A percentile compares a stretch with the other conserved stretches of the same genome.
Conservation (phyloP, 768 basidiomycete species). For the Trametopsis cervina region DNA sequence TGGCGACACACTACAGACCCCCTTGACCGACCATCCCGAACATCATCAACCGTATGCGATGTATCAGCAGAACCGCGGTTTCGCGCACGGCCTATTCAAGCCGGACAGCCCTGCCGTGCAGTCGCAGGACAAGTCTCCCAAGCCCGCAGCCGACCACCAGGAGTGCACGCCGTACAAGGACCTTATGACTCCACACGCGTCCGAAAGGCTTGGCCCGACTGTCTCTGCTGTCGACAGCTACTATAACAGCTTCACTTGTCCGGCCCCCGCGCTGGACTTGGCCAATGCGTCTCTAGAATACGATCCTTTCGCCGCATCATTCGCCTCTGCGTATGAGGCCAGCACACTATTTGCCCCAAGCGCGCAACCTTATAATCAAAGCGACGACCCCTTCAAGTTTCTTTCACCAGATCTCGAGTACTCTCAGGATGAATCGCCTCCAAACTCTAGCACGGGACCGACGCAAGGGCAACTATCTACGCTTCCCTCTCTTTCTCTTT, state of each 20-base stretch:
- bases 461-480: slow-evolving; percentile 4
- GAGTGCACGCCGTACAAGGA: slow-evolving; percentile 2
- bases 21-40: slow-evolving; percentile 28
- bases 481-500: slow-evolving; percentile 16
- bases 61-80: slow-evolving; percentile 16
- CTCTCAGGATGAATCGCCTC: slow-evolving; percentile 11
- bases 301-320: slow-evolving; percentile 16
- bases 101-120: not conserved
- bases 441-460: not conserved
- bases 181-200: slow-evolving; percentile 9
- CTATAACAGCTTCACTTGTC: slow-evolving; percentile 10
- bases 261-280: slow-evolving; percentile 18
- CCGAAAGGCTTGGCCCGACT: slow-evolving; percentile 8
- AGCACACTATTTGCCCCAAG: slow-evolving; percentile 11
- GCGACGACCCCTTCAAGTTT: slow-evolving; percentile 15
- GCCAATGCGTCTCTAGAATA: slow-evolving; percentile 21
- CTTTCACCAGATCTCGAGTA: slow-evolving; percentile 9
- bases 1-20: slow-evolving; percentile 36
- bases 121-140: not conserved
- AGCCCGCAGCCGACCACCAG: not conserved
- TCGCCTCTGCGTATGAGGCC: slow-evolving; percentile 12
- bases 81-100: slow-evolving; percentile 10
- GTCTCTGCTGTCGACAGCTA: slow-evolving; percentile 9
- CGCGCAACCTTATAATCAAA: slow-evolving; percentile 17
- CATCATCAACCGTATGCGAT: slow-evolving; percentile 20